Evolutionary conservation across 768 basidiomycete species (phyloP).

Genomic region (Russula lepida): DNA sequence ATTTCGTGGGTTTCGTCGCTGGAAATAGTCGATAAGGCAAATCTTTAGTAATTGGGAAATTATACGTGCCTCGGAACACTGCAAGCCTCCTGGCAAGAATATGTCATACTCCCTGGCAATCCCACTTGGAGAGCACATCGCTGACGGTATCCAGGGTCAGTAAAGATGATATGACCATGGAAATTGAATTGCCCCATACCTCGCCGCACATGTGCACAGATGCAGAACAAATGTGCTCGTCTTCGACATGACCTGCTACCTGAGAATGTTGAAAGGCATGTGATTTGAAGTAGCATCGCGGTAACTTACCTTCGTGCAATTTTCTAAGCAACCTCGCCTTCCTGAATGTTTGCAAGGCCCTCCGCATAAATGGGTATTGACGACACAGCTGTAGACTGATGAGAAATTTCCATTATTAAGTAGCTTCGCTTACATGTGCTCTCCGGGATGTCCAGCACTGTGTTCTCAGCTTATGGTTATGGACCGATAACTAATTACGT

Average conservation of each 20-base stretch:
- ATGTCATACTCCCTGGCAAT: background rate
- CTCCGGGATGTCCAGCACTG: slow-evolving; percentile 52
- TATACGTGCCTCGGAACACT: slow-evolving; percentile 9
- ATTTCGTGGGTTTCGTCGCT: slow-evolving; percentile 39
- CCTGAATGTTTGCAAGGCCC: slow-evolving; percentile 38
- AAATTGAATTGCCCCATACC: slow-evolving; percentile 27
- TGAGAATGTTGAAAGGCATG: slow-evolving; percentile 21
- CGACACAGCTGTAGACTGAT: slow-evolving; percentile 37
- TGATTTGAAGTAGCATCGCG: background rate
- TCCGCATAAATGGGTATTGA: slow-evolving; percentile 47
- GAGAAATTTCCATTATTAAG: background rate
- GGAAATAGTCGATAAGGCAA: background rate
- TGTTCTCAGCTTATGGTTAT: background rate
- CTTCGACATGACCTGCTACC: slow-evolving; percentile 40
- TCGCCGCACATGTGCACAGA: slow-evolving; percentile 47
- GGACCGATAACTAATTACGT: slow-evolving; percentile 20
- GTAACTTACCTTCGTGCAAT: slow-evolving; percentile 44
- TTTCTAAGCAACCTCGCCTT: slow-evolving; percentile 42
- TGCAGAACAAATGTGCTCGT: slow-evolving; percentile 47
- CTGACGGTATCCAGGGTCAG: background rate
- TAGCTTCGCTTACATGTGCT: slow-evolving; percentile 39
- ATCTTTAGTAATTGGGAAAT: background rate
- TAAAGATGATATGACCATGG: background rate
- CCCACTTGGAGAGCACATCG: slow-evolving; percentile 15
- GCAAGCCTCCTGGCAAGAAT: slow-evolving; percentile 13